A percentile compares a stretch with the other conserved stretches of the same genome.
phyloP scores from a whole-genome alignment of 345 rosid genomes.

The Geranium brycei region DNA sequence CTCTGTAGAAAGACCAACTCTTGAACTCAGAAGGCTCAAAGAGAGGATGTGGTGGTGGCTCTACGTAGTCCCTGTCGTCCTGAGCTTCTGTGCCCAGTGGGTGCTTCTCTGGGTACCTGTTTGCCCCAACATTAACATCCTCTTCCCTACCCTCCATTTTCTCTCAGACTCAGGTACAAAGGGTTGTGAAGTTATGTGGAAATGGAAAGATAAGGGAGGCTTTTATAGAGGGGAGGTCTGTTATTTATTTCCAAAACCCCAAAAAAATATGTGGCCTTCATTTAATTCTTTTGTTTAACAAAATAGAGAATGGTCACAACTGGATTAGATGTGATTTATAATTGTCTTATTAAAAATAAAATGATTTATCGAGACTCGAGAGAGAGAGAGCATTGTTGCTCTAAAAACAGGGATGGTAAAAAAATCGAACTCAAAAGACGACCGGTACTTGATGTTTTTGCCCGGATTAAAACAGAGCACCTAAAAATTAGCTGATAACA shows the following conservation, averaged over 20 bases:
- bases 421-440: no score
- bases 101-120: conserved; percentile 56
- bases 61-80: conserved; percentile 38
- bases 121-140: conserved; percentile 55
- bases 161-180: not conserved
- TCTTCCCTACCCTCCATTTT: conserved; percentile 60
- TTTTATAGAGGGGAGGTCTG: conserved; percentile 19
- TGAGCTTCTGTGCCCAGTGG: conserved; percentile 59
- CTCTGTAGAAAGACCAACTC: conserved; percentile 68
- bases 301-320: not conserved
- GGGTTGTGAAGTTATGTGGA: not conserved
- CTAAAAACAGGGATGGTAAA: no score
- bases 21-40: conserved; percentile 55
- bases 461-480: no score
- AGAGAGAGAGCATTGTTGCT: conserved; percentile 18
- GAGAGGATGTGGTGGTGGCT: conserved; percentile 49
- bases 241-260: not conserved
- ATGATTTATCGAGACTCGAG: not conserved
- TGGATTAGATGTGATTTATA: not conserved
- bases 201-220: not conserved
- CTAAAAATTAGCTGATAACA: no score
- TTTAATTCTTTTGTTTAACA: not conserved
- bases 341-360: not conserved
- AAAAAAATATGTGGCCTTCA: conserved; percentile 5
- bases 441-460: no score